Evolutionary conservation across 1,139 yeast genomes (phyloP).

Genomic region (Hansenula sp.): DNA sequence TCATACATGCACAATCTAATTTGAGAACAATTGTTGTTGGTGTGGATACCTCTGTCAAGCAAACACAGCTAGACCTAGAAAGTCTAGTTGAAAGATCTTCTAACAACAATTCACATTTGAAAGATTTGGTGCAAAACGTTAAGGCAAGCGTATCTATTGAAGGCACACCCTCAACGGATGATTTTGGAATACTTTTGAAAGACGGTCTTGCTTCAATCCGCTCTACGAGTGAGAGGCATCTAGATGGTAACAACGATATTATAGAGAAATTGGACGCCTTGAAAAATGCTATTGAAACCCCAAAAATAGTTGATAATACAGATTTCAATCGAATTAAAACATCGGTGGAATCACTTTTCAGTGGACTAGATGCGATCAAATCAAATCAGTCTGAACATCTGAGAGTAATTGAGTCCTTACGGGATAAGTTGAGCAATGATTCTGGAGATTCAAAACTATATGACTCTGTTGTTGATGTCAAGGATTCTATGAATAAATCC

Average conservation of each 20-base stretch:
- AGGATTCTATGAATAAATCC: too few species aligned
- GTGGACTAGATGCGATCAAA: too few species aligned
- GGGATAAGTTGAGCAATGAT: too few species aligned
- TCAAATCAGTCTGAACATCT: too few species aligned
- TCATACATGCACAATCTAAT: slow-evolving; percentile 25
- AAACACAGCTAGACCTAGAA: slow-evolving; percentile 36
- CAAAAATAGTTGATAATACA: neutral
- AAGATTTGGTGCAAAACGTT: slow-evolving; percentile 26
- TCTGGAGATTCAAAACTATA: too few species aligned
- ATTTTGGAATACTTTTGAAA: neutral
- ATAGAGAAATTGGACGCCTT: neutral
- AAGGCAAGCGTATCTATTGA: neutral
- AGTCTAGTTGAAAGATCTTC: slow-evolving; percentile 35
- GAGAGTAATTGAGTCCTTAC: too few species aligned
- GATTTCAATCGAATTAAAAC: too few species aligned
- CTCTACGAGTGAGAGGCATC: neutral
- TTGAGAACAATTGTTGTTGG: slow-evolving; percentile 25
- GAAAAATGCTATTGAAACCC: slow-evolving; percentile 1
- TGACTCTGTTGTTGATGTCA: too few species aligned
- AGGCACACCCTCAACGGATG: neutral
- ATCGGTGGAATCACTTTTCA: too few species aligned
- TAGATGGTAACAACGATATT: neutral
- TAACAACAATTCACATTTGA: slow-evolving; percentile 39
- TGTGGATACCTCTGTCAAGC: slow-evolving; percentile 33
- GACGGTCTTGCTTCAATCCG: neutral